phyloP scores from a whole-genome alignment of 2,329 filamentous ascomycete species.

The Periconia macrospinosa region DNA sequence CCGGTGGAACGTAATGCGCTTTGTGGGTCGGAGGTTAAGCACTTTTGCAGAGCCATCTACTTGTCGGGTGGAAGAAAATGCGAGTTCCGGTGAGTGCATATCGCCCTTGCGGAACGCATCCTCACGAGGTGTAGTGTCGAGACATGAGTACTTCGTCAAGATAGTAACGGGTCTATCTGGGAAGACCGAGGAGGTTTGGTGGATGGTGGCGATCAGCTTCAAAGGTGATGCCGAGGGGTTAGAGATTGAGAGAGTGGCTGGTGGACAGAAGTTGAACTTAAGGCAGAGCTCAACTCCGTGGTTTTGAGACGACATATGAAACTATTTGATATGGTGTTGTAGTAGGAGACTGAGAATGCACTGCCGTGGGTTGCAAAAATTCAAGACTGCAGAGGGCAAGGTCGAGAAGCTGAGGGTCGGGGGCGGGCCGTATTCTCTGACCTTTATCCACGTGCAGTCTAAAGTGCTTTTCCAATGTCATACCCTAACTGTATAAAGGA shows the following conservation, averaged over 20 bases:
- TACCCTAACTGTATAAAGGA: slow-evolving; percentile 1
- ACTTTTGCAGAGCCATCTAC: slow-evolving; percentile 12
- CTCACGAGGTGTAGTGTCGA: slow-evolving; percentile 11
- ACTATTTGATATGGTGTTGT: slow-evolving; percentile 10
- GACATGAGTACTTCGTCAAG: slow-evolving; percentile 13
- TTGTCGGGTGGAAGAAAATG: slow-evolving; percentile 6
- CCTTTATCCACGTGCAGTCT: slow-evolving; percentile 5
- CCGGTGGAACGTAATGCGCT: slow-evolving; percentile 7
- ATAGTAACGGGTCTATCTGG: slow-evolving; percentile 11
- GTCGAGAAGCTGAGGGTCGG: slow-evolving; percentile 4
- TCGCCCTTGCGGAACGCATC: slow-evolving; percentile 10
- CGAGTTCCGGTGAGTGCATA: slow-evolving; percentile 10
- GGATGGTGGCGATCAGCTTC: slow-evolving; percentile 12
- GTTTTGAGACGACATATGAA: slow-evolving; percentile 9
- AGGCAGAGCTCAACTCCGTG: slow-evolving; percentile 10
- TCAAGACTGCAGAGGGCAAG: slow-evolving; percentile 4
- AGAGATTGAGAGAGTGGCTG: slow-evolving; percentile 10
- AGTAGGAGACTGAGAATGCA: slow-evolving; percentile 4
- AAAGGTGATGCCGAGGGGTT: slow-evolving; percentile 11
- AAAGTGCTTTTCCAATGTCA: slow-evolving; percentile 4
- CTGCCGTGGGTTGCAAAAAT: slow-evolving; percentile 3
- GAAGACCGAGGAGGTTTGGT: slow-evolving; percentile 9
- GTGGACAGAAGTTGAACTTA: slow-evolving; percentile 10
- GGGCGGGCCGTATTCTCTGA: slow-evolving; percentile 1
- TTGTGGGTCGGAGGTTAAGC: slow-evolving; percentile 10